Evolutionary conservation across 305 asterid species (phyloP), one percentile per base, ranked within the genome.

Genomic region (Andrographis paniculata): DNA sequence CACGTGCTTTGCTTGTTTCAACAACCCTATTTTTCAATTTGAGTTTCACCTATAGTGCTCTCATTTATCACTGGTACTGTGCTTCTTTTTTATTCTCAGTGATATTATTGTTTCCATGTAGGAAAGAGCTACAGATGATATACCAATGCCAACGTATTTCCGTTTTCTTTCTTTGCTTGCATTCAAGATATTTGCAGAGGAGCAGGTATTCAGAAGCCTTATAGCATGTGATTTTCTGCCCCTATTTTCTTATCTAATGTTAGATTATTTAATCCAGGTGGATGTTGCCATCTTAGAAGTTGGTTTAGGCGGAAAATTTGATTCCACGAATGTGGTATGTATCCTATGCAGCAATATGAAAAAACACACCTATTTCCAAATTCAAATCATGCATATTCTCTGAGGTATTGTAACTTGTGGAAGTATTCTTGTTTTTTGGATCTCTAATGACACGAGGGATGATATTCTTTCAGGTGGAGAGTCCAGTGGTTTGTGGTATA

Each of bases 161-260:
- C 94, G 95, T 33, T 91, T 91, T 73, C 94, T 91, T 51, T 94
- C 96, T 21, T 60, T 91, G 71, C 94, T 91, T 60, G 99, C 93
- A 72, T 91, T 91, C 76, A 86, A 86, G 72, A 83, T 91, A 49
- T 91, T 91, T 61, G 80, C 86, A 49, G 94, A 77, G 40, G 99
- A 86, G 78, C 81, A 83, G 95, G 99, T 83, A 48, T 23, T 55
- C 39, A 22, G 19, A 2, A 44, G 36, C 19, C 33, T 16, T 24
- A 18, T 53, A 48, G 28, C 24, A 30, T 58, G 40, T 47, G 18
- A 59, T 48, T 24, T 44, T 14, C 21, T 10, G 21, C 40, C 37
- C 28, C 38, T 50, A 20, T 51, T 41, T 24, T 36, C 30, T 39
- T 35, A 16, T 39, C 49, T 48, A 55, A 63, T 60, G 20, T 53